These are phyloP conservation scores for Cyberlindnera mississippiensis DNA, from an alignment of 805 yeast genomes.

Conservation along the genomic window DNA sequence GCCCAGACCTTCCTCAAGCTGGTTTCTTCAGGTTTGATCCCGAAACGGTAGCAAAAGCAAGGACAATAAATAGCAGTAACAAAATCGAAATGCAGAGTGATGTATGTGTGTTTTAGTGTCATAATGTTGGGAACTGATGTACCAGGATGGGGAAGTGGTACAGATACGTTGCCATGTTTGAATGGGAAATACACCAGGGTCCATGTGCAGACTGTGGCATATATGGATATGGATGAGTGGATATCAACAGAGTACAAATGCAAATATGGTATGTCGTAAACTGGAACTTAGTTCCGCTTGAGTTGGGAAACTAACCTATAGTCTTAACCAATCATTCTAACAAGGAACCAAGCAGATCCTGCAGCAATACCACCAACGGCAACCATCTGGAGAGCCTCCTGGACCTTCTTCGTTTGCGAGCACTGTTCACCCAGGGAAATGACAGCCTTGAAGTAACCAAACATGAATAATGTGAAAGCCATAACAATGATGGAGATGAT, in stretches of 20 bases:
- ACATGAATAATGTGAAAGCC: conserved; percentile 79
- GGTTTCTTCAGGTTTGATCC: too few species aligned
- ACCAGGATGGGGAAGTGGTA: not conserved
- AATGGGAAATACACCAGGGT: too few species aligned
- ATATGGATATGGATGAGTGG: too few species aligned
- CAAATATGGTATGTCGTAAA: too few species aligned
- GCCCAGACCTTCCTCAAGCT: not conserved
- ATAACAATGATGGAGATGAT: conserved; percentile 71
- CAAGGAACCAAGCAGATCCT: conserved; percentile 93
- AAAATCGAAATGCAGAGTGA: not conserved
- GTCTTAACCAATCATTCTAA: conserved; percentile 61
- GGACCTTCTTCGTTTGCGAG: conserved; percentile 51
- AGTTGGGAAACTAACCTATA: too few species aligned
- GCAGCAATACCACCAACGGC: conserved; percentile 97
- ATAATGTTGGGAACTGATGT: not conserved
- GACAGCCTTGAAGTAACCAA: conserved; percentile 82
- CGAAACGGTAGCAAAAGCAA: not conserved
- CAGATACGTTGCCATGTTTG: too few species aligned
- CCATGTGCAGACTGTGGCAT: too few species aligned
- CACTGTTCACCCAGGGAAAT: conserved; percentile 81
- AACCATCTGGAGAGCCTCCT: conserved; percentile 89
- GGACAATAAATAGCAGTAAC: conserved; percentile 1
- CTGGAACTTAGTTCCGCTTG: too few species aligned
- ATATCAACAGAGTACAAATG: too few species aligned
- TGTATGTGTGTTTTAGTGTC: not conserved